Base-by-base conservation (phyloP, 1,284 basidiomycete genomes). In the Violaceomyces palustris region DNA sequence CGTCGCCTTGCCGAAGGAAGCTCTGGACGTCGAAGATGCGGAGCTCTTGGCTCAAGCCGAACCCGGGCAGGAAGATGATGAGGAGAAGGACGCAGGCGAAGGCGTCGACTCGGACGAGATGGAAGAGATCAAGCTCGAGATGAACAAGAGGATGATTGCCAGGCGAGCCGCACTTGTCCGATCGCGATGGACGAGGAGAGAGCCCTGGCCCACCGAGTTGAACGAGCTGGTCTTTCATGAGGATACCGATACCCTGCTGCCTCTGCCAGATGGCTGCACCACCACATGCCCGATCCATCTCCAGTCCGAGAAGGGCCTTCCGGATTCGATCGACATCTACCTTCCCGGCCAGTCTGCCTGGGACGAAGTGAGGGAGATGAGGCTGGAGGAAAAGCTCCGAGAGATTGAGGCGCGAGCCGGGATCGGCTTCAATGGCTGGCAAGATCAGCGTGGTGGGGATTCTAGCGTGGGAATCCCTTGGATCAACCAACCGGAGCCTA, bases 301-400 rank as follows among this genome's bases (percentile, higher is more conserved):
- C 3, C 55, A 56, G 25, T 50, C 58, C 2, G 49, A 52, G 52
- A 12, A 45, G 7, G 61, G 53, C 11, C 38, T 68, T 15, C 66
- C 61, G 14, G 58, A 66, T 35, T 61, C 57, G 8, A 66, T 68
- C 36, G 66, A 68, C 11, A 68, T 68, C 36, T 68, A 66, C 33
- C 52, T 68, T 1, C 66, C 66, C n/a, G 64, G 64, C 4, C 46
- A 56, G 46, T 47, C 41, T 26, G 66, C 64, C 6, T 68, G 66
- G 66, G 61, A 63, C 27, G 61, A 61, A 25, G 60, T 51, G n/a
- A 41, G 22, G 15, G 59, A 57, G 30, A 50, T 45, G 37, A 50
- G 48, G 9, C 28, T 35, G 42, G 50, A 51, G 21, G 50, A 64
- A 35, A 45, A 54, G 45, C 43, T 50, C 6, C 39, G 34, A 35